These are phyloP conservation scores for Hypholoma sublateritium DNA, from an alignment of 768 basidiomycete genomes.

Conservation along the genomic window DNA sequence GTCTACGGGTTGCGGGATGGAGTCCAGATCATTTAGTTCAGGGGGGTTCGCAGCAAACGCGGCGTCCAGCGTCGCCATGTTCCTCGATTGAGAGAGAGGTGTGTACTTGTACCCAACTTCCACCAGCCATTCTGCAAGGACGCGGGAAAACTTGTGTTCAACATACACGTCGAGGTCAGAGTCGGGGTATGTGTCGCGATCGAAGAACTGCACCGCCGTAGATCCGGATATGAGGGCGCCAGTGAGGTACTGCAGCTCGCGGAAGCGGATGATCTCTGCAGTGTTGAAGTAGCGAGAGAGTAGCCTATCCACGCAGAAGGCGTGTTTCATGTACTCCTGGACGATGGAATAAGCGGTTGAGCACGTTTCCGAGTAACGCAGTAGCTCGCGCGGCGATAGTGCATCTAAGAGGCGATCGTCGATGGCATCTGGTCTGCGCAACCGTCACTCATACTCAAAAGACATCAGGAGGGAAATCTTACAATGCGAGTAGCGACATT, in stretches of 20 bases:
- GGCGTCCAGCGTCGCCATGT: not conserved
- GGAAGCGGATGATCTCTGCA: not conserved
- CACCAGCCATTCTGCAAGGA: not conserved
- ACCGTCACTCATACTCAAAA: not conserved
- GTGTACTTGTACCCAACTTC: not conserved
- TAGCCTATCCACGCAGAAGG: not conserved
- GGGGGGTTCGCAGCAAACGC: slow-evolving; percentile 1
- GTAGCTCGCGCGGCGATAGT: not conserved
- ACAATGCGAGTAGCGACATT: not conserved
- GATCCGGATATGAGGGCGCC: slow-evolving; percentile 3
- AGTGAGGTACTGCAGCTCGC: slow-evolving; percentile 1
- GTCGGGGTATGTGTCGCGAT: not conserved
- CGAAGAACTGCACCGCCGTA: slow-evolving; percentile 3
- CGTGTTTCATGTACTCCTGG: not conserved
- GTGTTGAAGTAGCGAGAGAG: not conserved
- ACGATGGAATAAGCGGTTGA: not conserved
- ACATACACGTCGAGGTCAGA: slow-evolving; percentile 3
- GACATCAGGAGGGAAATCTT: not conserved
- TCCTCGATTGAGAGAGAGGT: not conserved
- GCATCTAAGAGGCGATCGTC: not conserved
- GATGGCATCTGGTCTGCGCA: not conserved
- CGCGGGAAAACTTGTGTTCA: not conserved
- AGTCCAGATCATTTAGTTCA: not conserved
- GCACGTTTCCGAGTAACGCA: not conserved
- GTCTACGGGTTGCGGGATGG: too few species aligned